These are phyloP conservation scores for Fusarium irregulare DNA, from an alignment of 2,329 filamentous ascomycete species.

Conservation along the genomic window DNA sequence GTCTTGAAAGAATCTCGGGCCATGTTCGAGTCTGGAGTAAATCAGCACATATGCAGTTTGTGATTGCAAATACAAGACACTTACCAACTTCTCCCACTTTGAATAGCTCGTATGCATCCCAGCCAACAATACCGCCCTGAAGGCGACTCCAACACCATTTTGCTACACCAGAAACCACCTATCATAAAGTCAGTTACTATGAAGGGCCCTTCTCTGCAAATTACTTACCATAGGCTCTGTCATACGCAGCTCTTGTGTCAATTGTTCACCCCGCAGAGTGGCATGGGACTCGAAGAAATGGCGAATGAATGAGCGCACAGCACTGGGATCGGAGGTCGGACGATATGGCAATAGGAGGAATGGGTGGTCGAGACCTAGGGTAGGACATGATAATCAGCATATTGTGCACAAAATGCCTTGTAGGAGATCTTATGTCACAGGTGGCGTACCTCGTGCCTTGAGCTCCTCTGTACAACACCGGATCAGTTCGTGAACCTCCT, in stretches of 20 bases:
- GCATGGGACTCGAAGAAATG: slow-evolving; percentile 85
- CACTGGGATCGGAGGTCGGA: slow-evolving; percentile 90
- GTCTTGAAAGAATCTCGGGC: slow-evolving; percentile 94
- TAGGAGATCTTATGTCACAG: slow-evolving; percentile 5
- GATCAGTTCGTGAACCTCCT: slow-evolving; percentile 90
- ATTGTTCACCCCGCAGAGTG: slow-evolving; percentile 72
- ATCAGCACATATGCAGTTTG: slow-evolving; percentile 28
- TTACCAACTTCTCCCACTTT: slow-evolving; percentile 90
- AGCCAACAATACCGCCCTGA: slow-evolving; percentile 89
- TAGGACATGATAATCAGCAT: slow-evolving; percentile 38
- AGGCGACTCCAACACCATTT: slow-evolving; percentile 99
- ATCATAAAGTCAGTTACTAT: slow-evolving; percentile 40
- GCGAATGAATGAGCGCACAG: slow-evolving; percentile 90
- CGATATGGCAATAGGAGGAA: slow-evolving; percentile 96
- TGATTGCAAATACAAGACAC: slow-evolving; percentile 8
- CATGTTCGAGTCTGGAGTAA: slow-evolving; percentile 80
- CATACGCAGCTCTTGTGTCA: slow-evolving; percentile 89
- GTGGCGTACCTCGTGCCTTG: slow-evolving; percentile 85
- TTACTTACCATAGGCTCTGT: slow-evolving; percentile 87
- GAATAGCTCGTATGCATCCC: slow-evolving; percentile 97
- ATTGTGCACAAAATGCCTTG: slow-evolving; percentile 5
- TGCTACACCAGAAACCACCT: slow-evolving; percentile 92
- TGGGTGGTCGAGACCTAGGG: slow-evolving; percentile 83
- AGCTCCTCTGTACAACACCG: slow-evolving; percentile 88
- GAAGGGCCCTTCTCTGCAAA: not conserved